phyloP scores from a whole-genome alignment of 257 asterid species.

The Penstemon eatonii region DNA sequence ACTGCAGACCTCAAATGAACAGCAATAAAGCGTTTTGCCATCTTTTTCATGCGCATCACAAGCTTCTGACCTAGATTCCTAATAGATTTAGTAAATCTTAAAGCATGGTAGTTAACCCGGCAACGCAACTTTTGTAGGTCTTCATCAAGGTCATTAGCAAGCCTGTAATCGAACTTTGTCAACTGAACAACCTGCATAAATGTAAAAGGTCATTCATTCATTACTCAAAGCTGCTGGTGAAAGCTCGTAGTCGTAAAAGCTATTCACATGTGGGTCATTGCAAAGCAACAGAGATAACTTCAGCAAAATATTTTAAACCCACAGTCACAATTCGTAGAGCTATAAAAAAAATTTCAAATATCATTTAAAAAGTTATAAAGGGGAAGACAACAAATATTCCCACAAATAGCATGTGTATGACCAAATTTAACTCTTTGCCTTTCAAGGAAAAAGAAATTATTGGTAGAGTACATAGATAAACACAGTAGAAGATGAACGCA shows the following conservation, averaged over 20 bases:
- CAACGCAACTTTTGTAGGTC: conserved; percentile 92
- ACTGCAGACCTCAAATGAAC: conserved; percentile 83
- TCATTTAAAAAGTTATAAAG: neutral
- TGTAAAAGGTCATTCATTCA: conserved; percentile 6
- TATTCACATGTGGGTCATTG: conserved; percentile 2
- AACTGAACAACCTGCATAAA: conserved; percentile 89
- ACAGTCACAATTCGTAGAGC: neutral
- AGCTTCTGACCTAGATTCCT: conserved; percentile 78
- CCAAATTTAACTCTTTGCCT: neutral
- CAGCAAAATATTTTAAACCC: conserved; percentile 3
- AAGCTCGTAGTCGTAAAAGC: conserved; percentile 16
- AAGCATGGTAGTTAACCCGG: conserved; percentile 90
- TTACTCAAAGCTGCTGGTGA: conserved; percentile 24
- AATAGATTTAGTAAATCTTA: conserved; percentile 83
- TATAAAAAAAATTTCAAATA: neutral
- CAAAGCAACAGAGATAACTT: conserved; percentile 7
- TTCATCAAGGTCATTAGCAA: conserved; percentile 80
- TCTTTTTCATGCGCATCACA: conserved; percentile 77
- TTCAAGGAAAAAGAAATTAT: neutral
- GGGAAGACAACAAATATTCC: conserved; percentile 5
- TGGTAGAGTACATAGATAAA: too few relatives aligned
- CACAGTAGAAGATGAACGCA: neutral
- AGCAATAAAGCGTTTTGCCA: conserved; percentile 84
- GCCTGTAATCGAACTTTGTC: conserved; percentile 98
- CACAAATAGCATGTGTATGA: neutral